phyloP scores from a whole-genome alignment of 768 basidiomycete genomes.

The Chlorophyllum brunneum region DNA sequence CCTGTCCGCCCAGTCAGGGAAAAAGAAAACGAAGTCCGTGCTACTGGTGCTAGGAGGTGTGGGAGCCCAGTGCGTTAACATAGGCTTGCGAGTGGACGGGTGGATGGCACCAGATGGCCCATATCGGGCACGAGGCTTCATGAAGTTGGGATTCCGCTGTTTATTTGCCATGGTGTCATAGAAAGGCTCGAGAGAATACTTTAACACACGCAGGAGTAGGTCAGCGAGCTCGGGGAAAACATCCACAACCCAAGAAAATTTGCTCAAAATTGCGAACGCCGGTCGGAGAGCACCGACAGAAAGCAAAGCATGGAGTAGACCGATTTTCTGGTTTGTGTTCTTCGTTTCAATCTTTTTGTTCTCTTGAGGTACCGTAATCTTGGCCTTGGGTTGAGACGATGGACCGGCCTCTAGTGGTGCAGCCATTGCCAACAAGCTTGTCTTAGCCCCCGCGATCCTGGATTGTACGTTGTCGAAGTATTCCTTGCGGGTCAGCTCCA shows the following conservation, averaged over 20 bases:
- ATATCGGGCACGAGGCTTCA: slow-evolving; percentile 60
- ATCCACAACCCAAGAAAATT: slow-evolving; percentile 83
- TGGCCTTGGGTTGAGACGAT: slow-evolving; percentile 34
- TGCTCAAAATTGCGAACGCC: slow-evolving; percentile 72
- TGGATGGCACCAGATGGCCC: slow-evolving; percentile 50
- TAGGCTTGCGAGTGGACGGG: slow-evolving; percentile 53
- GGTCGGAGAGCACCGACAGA: slow-evolving; percentile 81
- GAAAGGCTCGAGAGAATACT: slow-evolving; percentile 62
- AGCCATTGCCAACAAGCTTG: slow-evolving; percentile 80
- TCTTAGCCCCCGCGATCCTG: slow-evolving; percentile 65
- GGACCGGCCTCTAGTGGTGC: slow-evolving; percentile 65
- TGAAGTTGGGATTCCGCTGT: slow-evolving; percentile 60
- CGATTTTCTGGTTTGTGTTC: slow-evolving; percentile 74
- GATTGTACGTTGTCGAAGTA: slow-evolving; percentile 60
- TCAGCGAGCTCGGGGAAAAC: slow-evolving; percentile 83
- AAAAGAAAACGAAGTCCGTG: slow-evolving; percentile 88
- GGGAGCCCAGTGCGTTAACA: slow-evolving; percentile 76
- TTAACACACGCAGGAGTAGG: slow-evolving; percentile 73
- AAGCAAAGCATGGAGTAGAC: slow-evolving; percentile 75
- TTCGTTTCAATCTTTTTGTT: slow-evolving; percentile 40
- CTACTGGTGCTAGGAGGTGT: slow-evolving; percentile 73
- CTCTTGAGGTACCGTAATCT: slow-evolving; percentile 36
- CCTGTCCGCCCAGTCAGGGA: slow-evolving; percentile 73
- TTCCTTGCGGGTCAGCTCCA: slow-evolving; percentile 63
- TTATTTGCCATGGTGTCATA: slow-evolving; percentile 58